Base-by-base conservation (phyloP, 192 early-diverging fungal genomes). In the Backusella westeae region DNA sequence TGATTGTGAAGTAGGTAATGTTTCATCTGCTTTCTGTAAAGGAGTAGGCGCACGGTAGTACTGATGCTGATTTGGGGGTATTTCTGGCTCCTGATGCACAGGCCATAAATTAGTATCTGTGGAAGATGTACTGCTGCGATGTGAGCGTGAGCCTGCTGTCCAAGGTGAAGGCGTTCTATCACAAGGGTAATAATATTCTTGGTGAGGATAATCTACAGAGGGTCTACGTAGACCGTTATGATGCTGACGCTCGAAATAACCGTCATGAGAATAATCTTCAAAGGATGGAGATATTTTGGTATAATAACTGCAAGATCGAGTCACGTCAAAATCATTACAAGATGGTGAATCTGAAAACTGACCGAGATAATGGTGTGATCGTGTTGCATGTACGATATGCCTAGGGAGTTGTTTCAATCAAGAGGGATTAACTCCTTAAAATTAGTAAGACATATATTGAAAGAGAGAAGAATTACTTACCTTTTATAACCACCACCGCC, bases 101-200 rank as follows among this genome's bases (percentile, higher is more conserved):
- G 68, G 68, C 68, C 68, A 69, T 69, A 69, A 69, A 41, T 35
- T 63, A 29, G 56, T 69, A 26, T 69, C 68, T 23, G 68, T 69
- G 10, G 68, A 69, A 23, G 68, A 69, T 39, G 68, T 39, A 23
- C 68, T 69, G 10, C 68, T 69, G 34, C 68, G 34, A 41, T 69
- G 68, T 26, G 68, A 69, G 10, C 35, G 68, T 14, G 68, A 38
- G 4, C 35, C 38, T 35, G 34, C 68, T 39, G 68, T 38, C 68
- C 68, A 69, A 39, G 38, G 35, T 6, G 34, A 38, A 69, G 68
- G 38, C 56, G 56, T 63, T 63, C 56, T 63, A 26, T 63, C 56
- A 63, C 23, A 63, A 63, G 56, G 56, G 26, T 63, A 63, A 63
- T 29, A 63, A 29, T 63, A 63, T 63, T 63, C 56, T 63, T 63